These are phyloP conservation scores for Trametes cingulata DNA, from an alignment of 768 basidiomycete genomes.

Conservation along the genomic window DNA sequence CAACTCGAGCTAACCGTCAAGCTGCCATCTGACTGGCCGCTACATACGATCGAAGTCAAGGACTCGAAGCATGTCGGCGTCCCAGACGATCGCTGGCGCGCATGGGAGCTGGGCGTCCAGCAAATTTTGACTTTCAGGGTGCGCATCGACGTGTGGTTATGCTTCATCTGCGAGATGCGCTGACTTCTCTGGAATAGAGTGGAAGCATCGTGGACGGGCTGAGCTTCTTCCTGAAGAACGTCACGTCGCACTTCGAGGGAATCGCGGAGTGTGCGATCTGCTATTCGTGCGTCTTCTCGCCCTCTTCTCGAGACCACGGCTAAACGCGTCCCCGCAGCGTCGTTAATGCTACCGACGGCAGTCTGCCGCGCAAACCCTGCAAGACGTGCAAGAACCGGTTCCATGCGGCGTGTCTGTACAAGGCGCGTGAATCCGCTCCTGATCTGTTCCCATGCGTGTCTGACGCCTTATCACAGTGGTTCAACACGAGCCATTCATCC, in stretches of 20 bases:
- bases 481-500: slow-evolving; percentile 84
- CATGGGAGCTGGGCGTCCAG: slow-evolving; percentile 91
- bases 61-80: slow-evolving; percentile 86
- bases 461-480: slow-evolving; percentile 59
- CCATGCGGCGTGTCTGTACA: slow-evolving; percentile 90
- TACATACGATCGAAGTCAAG: slow-evolving; percentile 84
- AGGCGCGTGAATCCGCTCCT: slow-evolving; percentile 45
- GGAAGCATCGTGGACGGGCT: slow-evolving; percentile 89
- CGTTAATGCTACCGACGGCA: slow-evolving; percentile 86
- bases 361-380: slow-evolving; percentile 87
- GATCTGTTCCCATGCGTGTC: background rate
- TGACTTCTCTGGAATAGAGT: slow-evolving; percentile 51
- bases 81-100: slow-evolving; percentile 86
- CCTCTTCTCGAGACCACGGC: background rate
- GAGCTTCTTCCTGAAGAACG: slow-evolving; percentile 91
- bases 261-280: slow-evolving; percentile 97
- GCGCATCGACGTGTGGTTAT: slow-evolving; percentile 28
- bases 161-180: background rate
- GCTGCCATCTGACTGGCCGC: slow-evolving; percentile 89
- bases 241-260: slow-evolving; percentile 90
- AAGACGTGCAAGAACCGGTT: slow-evolving; percentile 94
- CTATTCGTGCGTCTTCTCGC: slow-evolving; percentile 65
- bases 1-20: slow-evolving; percentile 84
- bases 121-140: slow-evolving; percentile 90
- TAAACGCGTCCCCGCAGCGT: slow-evolving; percentile 51